Evolutionary conservation across 768 basidiomycete genomes (phyloP).

Genomic region (Pleurotus sapidus): DNA sequence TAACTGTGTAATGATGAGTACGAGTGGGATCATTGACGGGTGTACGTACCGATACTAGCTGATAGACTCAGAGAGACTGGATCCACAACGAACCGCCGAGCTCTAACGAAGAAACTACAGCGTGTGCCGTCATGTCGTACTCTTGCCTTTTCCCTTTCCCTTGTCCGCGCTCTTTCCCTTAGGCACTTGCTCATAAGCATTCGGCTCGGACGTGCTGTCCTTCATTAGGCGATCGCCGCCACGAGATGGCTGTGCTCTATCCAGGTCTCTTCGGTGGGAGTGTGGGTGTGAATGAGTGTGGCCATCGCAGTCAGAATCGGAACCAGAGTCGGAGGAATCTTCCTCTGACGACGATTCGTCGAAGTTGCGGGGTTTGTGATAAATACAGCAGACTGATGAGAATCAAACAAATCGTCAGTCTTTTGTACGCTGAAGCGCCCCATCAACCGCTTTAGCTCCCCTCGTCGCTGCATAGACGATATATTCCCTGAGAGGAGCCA

Average conservation of each 20-base stretch:
- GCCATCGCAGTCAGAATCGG: constrained; percentile 37
- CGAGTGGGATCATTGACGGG: too few relatives aligned
- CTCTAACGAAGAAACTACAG: too few relatives aligned
- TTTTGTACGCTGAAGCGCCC: too few relatives aligned
- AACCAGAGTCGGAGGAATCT: constrained; percentile 41
- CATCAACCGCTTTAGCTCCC: too few relatives aligned
- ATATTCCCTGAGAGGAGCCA: too few relatives aligned
- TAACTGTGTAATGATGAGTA: too few relatives aligned
- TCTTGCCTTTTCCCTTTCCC: constrained; percentile 22
- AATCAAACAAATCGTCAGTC: too few relatives aligned
- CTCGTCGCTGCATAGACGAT: too few relatives aligned
- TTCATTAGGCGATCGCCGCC: constrained; percentile 11
- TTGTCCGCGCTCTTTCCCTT: constrained; percentile 30
- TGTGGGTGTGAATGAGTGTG: constrained; percentile 21
- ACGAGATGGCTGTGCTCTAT: background rate
- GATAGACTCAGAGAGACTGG: too few relatives aligned
- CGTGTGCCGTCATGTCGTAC: too few relatives aligned
- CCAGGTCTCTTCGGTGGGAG: constrained; percentile 9
- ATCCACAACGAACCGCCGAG: too few relatives aligned
- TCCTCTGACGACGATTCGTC: constrained; percentile 79
- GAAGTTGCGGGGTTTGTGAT: constrained; percentile 76
- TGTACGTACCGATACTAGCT: too few relatives aligned
- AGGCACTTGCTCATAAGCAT: constrained; percentile 49
- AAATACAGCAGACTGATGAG: constrained; percentile 91
- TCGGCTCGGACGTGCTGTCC: constrained; percentile 29